These are phyloP conservation scores for Bathelium albidoporum DNA, from an alignment of 495 filamentous ascomycete genomes.

Conservation along the genomic window DNA sequence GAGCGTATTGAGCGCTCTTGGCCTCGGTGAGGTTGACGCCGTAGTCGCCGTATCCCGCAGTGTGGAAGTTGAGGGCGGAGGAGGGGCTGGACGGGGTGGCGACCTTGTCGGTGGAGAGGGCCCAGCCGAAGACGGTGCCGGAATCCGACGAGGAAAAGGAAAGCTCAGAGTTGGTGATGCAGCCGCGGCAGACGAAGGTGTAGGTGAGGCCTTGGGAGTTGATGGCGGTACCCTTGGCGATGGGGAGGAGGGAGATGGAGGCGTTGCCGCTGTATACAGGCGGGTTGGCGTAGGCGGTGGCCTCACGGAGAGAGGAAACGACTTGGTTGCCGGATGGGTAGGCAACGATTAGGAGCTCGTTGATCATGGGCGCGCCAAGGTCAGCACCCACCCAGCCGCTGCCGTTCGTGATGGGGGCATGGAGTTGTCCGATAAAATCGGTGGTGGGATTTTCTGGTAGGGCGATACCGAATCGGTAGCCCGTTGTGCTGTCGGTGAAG, in stretches of 20 bases:
- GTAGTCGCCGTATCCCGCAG: background rate
- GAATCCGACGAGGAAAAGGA: background rate
- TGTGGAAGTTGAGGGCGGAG: conserved; percentile 2
- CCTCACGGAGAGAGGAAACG: background rate
- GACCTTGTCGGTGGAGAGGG: background rate
- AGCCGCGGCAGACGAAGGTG: background rate
- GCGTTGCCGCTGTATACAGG: background rate
- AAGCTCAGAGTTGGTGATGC: background rate
- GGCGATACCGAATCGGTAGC: conserved; percentile 24
- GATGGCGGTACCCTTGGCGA: background rate
- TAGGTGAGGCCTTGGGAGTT: background rate
- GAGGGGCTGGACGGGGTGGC: background rate
- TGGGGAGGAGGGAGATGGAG: background rate
- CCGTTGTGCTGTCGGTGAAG: conserved; percentile 21
- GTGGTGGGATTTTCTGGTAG: conserved; percentile 13
- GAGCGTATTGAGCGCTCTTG: background rate
- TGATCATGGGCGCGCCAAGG: background rate
- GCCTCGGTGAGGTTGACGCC: background rate
- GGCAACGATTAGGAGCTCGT: conserved; percentile 4
- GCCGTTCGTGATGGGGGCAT: conserved; percentile 19
- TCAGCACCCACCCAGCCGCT: conserved; percentile 22
- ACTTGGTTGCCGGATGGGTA: background rate
- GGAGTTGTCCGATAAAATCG: conserved; percentile 26
- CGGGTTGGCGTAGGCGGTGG: background rate
- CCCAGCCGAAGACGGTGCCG: conserved; percentile 3